Evolutionary conservation across 768 basidiomycete genomes (phyloP).

Genomic region (Pisolithus microcarpus): DNA sequence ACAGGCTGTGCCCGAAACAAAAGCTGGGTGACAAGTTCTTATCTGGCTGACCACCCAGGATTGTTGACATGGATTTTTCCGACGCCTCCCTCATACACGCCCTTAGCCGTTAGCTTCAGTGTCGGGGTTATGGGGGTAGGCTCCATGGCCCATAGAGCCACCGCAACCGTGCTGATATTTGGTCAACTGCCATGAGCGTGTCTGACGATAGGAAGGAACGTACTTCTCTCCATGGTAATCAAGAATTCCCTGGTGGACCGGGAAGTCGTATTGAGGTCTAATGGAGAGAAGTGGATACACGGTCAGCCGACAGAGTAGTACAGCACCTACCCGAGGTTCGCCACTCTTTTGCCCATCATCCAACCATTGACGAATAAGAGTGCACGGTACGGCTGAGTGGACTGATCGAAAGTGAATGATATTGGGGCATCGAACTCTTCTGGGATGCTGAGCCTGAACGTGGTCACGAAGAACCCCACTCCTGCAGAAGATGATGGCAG

Average conservation of each 20-base stretch:
- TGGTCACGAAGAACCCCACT: constrained; percentile 77
- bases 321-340: constrained; percentile 54
- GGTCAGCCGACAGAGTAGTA: background rate
- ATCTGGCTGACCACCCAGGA: constrained; percentile 42
- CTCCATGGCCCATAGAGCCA: constrained; percentile 67
- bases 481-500: constrained; percentile 55
- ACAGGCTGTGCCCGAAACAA: background rate
- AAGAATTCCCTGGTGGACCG: constrained; percentile 76
- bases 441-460: constrained; percentile 57
- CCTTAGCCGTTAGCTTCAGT: constrained; percentile 49
- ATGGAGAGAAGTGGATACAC: background rate
- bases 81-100: constrained; percentile 60
- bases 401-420: constrained; percentile 64
- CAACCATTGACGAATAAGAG: constrained; percentile 79
- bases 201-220: constrained; percentile 1
- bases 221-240: constrained; percentile 69
- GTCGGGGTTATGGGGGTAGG: constrained; percentile 41
- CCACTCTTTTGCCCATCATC: constrained; percentile 82
- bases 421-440: constrained; percentile 57
- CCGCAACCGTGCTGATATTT: constrained; percentile 42
- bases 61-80: constrained; percentile 50
- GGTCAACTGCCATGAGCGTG: constrained; percentile 1
- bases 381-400: constrained; percentile 62
- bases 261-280: constrained; percentile 75
- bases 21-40: background rate